Evolutionary conservation across 768 basidiomycete species (phyloP), one percentile per base, ranked within the genome.

Genomic region (Panellus pusillus): DNA sequence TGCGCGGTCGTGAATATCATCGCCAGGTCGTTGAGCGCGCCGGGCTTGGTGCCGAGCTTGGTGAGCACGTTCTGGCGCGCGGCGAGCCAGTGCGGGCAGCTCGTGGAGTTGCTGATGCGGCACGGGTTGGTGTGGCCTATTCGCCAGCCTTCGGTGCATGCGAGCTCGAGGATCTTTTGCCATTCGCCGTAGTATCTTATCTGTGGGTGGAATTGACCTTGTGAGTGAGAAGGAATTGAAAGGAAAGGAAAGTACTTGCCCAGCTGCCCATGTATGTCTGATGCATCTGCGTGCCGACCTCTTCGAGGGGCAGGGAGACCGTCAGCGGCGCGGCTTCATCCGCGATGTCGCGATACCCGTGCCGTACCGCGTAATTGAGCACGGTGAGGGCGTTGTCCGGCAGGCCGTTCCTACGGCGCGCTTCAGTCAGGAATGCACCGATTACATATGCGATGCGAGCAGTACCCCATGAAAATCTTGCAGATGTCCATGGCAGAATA

Each of bases 401-500:
- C 3, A 60, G 44, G 17, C 50, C 48, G 12, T 53, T 56, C n/a
- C 61, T 64, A 24, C 15, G 1, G 12, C 4, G 24, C 24, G 19
- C 24, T 27, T 37, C 19, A 39, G 29, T 5, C 38, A 38, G 8
- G 4, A 28, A 43, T 43, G 11, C 29, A 44, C n/a, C n/a, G n/a
- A 28, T 14, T 1, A 24, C 11, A 36, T 3, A n/a, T n/a, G 13
- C 17, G 14, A 36, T 27, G 18, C 19, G 28, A 4, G 20, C 54
- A 45, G n/a, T 24, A 65, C 62, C 44, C 47, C 63, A 66, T 63
- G 40, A 55, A 56, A n/a, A 59, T 56, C 11, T 52, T 27, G 38
- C 60, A 63, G 9, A 60, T 57, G 14, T 58, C 58, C 51, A 64
- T 55, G 6, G 63, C 60, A 32, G 57, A 47, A 48, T 36, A 64